Percentiles rank a stretch among this genome's conserved stretches.
Evolutionary conservation across 495 filamentous ascomycete species (phyloP).

Genomic region (Bathelium albidoporum): DNA sequence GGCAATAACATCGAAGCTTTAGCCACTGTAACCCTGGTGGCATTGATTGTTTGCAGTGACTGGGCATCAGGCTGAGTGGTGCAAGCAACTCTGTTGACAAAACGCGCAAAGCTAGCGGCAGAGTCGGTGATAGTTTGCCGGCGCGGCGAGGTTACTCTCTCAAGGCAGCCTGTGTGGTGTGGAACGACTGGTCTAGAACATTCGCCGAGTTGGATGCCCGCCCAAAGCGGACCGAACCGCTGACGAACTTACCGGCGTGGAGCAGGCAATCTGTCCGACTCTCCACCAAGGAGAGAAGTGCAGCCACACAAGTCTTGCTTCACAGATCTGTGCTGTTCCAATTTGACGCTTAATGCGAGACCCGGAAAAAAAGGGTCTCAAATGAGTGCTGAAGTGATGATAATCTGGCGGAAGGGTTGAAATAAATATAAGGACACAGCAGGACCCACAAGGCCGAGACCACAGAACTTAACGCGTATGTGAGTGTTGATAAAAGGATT

Average conservation of each 20-base stretch:
- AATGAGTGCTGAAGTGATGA: not conserved
- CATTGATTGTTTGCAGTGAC: not conserved
- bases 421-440: not conserved
- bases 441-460: not conserved
- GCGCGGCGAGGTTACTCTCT: not conserved
- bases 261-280: not conserved
- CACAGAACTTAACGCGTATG: too few relatives aligned
- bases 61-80: not conserved
- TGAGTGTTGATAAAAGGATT: too few relatives aligned
- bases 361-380: not conserved
- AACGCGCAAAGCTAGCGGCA: not conserved
- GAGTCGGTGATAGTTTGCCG: not conserved
- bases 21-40: not conserved
- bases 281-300: too few relatives aligned
- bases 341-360: not conserved
- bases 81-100: not conserved
- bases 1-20: not conserved
- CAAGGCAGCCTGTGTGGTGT: too few relatives aligned
- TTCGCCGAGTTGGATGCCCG: not conserved
- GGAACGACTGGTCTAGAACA: not conserved
- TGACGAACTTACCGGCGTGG: not conserved
- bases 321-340: too few relatives aligned
- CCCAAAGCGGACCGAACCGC: not conserved
- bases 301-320: too few relatives aligned
- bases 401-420: too few relatives aligned